phyloP scores from a whole-genome alignment of 176 grass and related monocot genomes.

The Stipa capillata region DNA sequence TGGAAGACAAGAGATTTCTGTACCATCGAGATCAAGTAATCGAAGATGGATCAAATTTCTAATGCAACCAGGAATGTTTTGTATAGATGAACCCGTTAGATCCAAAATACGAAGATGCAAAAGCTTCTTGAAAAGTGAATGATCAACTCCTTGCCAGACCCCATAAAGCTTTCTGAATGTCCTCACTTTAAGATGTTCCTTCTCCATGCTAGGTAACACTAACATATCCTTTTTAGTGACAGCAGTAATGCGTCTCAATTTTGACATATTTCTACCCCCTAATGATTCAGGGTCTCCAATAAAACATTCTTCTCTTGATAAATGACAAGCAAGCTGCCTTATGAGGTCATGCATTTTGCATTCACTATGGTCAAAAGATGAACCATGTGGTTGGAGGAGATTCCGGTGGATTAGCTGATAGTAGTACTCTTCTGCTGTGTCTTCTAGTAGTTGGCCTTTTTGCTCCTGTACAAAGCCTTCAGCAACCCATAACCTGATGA shows the following conservation, averaged over 20 bases:
- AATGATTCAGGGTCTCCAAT: not conserved
- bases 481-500: conserved; percentile 28
- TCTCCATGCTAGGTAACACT: not conserved
- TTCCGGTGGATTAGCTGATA: conserved; percentile 18
- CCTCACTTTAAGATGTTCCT: not conserved
- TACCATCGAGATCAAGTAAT: not conserved
- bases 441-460: conserved; percentile 7
- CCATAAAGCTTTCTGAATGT: not conserved
- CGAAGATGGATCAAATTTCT: not conserved
- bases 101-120: not conserved
- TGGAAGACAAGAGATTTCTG: not conserved
- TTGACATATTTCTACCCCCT: not conserved
- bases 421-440: conserved; percentile 33
- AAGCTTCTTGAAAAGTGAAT: not conserved
- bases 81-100: not conserved
- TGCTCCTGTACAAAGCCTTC: conserved; percentile 13
- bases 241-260: not conserved
- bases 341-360: conserved; percentile 32
- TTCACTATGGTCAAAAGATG: fast-evolving
- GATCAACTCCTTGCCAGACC: too few relatives aligned
- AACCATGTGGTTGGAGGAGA: not conserved
- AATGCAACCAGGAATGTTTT: not conserved
- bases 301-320: conserved; percentile 13
- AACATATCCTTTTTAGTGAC: not conserved
- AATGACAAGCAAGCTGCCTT: conserved; percentile 14